Conservation (phyloP, 495 filamentous ascomycete genomes). For the Coniosporium apollinis region DNA sequence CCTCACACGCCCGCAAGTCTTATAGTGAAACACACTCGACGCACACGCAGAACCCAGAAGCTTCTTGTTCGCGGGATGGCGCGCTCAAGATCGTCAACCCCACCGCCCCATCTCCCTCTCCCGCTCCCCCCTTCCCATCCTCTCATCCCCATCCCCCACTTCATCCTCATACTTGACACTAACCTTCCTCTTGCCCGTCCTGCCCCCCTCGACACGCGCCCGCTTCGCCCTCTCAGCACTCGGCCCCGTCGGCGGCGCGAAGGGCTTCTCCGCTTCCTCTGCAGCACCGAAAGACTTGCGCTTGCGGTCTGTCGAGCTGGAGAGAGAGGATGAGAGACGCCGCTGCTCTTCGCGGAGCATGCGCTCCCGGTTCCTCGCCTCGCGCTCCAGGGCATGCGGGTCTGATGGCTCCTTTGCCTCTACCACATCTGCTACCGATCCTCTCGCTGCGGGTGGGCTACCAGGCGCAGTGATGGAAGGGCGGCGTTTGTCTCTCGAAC, state of each 20-base stretch:
- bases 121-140: constrained; percentile 29
- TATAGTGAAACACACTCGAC: no score
- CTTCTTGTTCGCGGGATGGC: no score
- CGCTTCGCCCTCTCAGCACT: constrained; percentile 12
- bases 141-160: constrained; percentile 26
- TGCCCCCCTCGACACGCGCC: constrained; percentile 28
- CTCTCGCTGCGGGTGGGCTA: constrained; percentile 4
- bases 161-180: constrained; percentile 48
- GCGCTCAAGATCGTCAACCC: constrained; percentile 12
- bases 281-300: neutral
- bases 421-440: constrained; percentile 3
- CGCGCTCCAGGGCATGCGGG: constrained; percentile 59
- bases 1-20: no score
- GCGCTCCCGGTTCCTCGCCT: constrained; percentile 58
- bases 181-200: constrained; percentile 30
- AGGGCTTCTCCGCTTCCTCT: neutral
- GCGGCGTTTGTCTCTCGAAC: constrained; percentile 5
- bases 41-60: no score
- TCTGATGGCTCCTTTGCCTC: no score
- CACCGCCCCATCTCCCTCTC: constrained; percentile 30
- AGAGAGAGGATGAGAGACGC: constrained; percentile 23
- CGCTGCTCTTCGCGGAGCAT: constrained; percentile 63
- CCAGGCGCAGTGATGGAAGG: constrained; percentile 4
- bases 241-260: constrained; percentile 6
- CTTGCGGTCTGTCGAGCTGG: neutral